Conservation (phyloP, 176 grass and related monocot species). For the Ensete glaucum region DNA sequence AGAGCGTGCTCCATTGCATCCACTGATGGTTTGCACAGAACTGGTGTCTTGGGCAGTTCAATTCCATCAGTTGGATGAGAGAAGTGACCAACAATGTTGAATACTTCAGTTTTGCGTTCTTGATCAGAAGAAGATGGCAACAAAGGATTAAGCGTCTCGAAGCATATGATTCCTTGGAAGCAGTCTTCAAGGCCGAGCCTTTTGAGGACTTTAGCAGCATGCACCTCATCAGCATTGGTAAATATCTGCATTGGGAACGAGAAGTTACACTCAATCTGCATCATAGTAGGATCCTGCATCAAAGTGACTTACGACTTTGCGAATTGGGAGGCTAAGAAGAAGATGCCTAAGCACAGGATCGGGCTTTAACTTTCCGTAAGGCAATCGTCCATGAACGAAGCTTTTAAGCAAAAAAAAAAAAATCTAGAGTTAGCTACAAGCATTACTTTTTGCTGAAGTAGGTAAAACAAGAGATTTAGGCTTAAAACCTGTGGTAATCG, state of each 20-base stretch:
- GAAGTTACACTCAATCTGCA: background rate
- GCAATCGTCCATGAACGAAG: slow-evolving; percentile 75
- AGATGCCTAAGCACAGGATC: slow-evolving; percentile 65
- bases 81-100: slow-evolving; percentile 59
- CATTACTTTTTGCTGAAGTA: slow-evolving; percentile 1
- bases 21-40: slow-evolving; percentile 66
- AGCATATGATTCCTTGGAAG: slow-evolving; percentile 74
- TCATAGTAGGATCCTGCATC: background rate
- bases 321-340: slow-evolving; percentile 64
- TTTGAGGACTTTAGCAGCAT: slow-evolving; percentile 56
- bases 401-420: slow-evolving; percentile 25
- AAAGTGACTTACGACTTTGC: slow-evolving; percentile 56
- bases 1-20: slow-evolving; percentile 68
- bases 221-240: slow-evolving; percentile 68
- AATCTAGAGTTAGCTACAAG: background rate
- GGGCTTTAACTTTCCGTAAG: slow-evolving; percentile 68
- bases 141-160: slow-evolving; percentile 64
- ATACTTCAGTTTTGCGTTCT: slow-evolving; percentile 27
- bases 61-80: slow-evolving; percentile 33
- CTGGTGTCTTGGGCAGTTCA: slow-evolving; percentile 53
- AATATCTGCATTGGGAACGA: slow-evolving; percentile 40
- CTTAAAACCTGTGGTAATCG: slow-evolving; percentile 52
- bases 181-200: slow-evolving; percentile 86
- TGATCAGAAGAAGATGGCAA: slow-evolving; percentile 1
- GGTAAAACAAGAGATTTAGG: background rate